Percentiles rank a stretch among this genome's conserved stretches.
Conservation (phyloP, 2,329 filamentous ascomycete genomes). For the Ceratocystis diversiconidia region DNA sequence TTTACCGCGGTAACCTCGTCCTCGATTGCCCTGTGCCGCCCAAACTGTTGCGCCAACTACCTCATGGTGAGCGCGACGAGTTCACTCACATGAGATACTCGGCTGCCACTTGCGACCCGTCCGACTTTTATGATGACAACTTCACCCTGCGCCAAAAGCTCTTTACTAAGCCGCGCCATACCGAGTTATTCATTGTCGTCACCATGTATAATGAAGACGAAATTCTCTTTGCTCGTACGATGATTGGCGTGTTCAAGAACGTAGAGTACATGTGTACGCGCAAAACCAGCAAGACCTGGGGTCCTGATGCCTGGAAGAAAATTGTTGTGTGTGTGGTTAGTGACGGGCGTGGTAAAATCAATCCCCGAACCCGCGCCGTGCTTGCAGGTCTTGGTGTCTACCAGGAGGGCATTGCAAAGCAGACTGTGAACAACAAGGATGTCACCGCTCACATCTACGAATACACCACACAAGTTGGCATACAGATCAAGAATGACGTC, state of each 20-base stretch:
- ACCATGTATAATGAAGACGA: constrained; percentile 99
- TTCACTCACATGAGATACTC: constrained; percentile 82
- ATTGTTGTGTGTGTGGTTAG: constrained; percentile 97
- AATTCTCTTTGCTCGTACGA: constrained; percentile 82
- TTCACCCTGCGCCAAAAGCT: constrained; percentile 85
- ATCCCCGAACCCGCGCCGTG: constrained; percentile 75
- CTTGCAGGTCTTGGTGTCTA: constrained; percentile 91
- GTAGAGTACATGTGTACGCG: constrained; percentile 96
- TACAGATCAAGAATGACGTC: constrained; percentile 80
- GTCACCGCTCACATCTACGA: constrained; percentile 97
- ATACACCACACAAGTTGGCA: constrained; percentile 73
- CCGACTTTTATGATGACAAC: constrained; percentile 72
- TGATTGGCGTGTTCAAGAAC: constrained; percentile 97
- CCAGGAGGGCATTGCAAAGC: constrained; percentile 96
- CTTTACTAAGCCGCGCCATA: constrained; percentile 83
- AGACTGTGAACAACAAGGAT: constrained; percentile 91
- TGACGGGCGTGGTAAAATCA: constrained; percentile 94
- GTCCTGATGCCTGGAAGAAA: constrained; percentile 98
- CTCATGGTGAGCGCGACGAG: constrained; percentile 83
- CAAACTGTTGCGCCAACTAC: constrained; percentile 70
- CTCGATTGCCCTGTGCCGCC: constrained; percentile 93
- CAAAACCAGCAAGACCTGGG: constrained; percentile 92
- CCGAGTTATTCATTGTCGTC: constrained; percentile 63
- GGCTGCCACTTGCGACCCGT: constrained; percentile 85
- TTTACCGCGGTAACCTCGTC: constrained; percentile 93